phyloP scores from a whole-genome alignment of 768 basidiomycete genomes.

The Agaricus sinodeliciosus region DNA sequence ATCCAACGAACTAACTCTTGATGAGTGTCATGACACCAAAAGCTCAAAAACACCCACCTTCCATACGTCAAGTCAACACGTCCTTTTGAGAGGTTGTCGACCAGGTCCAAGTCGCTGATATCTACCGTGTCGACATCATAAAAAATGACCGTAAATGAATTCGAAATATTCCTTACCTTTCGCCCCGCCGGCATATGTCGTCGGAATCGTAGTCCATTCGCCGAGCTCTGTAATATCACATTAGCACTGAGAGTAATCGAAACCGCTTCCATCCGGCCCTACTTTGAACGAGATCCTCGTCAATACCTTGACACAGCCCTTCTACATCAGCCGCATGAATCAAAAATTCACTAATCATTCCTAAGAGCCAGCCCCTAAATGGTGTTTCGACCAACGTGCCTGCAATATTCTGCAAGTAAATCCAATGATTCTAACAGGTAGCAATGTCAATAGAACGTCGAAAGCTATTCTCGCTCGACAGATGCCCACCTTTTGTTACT shows the following conservation, averaged over 20 bases:
- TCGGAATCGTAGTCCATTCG: conserved; percentile 86
- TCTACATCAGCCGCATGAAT: conserved; percentile 99
- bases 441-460: not conserved
- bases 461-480: not conserved
- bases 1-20: conserved; percentile 41
- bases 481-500: conserved; percentile 62
- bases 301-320: conserved; percentile 94
- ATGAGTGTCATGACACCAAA: not conserved
- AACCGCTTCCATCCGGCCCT: conserved; percentile 18
- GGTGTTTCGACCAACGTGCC: conserved; percentile 31
- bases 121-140: conserved; percentile 34
- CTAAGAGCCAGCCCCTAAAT: not conserved
- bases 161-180: conserved; percentile 46
- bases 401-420: conserved; percentile 75
- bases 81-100: conserved; percentile 73
- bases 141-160: not conserved
- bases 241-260: not conserved
- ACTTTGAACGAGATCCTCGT: conserved; percentile 82
- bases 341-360: conserved; percentile 68
- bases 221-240: conserved; percentile 56
- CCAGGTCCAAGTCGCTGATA: conserved; percentile 72
- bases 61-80: conserved; percentile 86
- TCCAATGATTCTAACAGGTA: conserved; percentile 63
- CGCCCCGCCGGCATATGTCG: conserved; percentile 97
- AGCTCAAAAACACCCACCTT: conserved; percentile 39